Conservation (phyloP, 2,329 filamentous ascomycete species). For the Sporothrix euskadiensis region DNA sequence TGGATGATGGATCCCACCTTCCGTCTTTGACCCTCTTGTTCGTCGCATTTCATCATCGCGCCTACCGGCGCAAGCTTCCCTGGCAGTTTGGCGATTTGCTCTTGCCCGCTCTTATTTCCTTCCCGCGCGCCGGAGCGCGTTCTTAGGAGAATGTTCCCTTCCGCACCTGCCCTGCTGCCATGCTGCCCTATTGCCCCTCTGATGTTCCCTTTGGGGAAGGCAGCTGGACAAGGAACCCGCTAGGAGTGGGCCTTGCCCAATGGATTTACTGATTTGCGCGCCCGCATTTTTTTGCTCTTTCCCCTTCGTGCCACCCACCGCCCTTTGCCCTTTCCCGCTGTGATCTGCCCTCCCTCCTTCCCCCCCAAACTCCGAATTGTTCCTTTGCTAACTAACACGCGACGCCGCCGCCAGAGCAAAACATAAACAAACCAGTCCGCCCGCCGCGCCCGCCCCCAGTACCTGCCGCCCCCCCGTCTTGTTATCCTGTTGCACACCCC, state of each 20-base stretch:
- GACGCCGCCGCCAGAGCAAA: constrained; percentile 26
- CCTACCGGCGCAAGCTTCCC: background rate
- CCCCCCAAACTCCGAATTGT: constrained; percentile 14
- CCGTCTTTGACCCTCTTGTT: constrained; percentile 1
- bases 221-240: background rate
- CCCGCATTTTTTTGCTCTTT: constrained; percentile 14
- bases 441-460: constrained; percentile 12
- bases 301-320: constrained; percentile 9
- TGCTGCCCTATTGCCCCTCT: background rate
- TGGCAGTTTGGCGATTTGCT: background rate
- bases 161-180: background rate
- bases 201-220: background rate
- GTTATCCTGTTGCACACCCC: constrained; percentile 5
- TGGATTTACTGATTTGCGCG: constrained; percentile 25
- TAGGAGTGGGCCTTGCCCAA: constrained; percentile 6
- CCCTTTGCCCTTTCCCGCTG: constrained; percentile 2
- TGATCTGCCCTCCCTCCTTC: constrained; percentile 8
- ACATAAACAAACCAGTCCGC: constrained; percentile 29
- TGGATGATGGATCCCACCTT: background rate
- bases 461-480: constrained; percentile 16
- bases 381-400: constrained; percentile 23
- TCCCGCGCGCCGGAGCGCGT: constrained; percentile 19
- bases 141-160: background rate
- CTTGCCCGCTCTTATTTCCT: constrained; percentile 9
- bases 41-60: constrained; percentile 16